phyloP scores from a whole-genome alignment of 768 basidiomycete species.

The Tulasnella sp. region DNA sequence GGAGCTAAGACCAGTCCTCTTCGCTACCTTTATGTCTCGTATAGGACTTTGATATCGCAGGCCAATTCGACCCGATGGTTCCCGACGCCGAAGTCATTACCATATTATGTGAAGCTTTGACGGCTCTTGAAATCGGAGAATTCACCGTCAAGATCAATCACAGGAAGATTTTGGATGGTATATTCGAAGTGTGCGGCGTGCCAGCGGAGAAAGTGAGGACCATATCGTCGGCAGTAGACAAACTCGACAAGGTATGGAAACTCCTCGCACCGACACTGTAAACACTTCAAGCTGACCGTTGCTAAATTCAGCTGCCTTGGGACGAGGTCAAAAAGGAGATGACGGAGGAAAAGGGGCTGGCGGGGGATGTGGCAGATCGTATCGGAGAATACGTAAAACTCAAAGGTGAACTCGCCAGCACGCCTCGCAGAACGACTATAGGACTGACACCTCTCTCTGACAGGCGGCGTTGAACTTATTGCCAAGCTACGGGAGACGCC shows the following conservation, averaged over 20 bases:
- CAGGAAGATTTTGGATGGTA: slow-evolving; percentile 92
- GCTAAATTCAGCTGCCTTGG: slow-evolving; percentile 65
- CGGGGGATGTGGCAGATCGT: slow-evolving; percentile 70
- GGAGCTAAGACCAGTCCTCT: not conserved
- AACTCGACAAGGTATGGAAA: slow-evolving; percentile 79
- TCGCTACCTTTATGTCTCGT: not conserved
- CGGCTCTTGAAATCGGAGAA: slow-evolving; percentile 81
- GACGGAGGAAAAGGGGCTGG: slow-evolving; percentile 90
- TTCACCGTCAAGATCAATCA: slow-evolving; percentile 96
- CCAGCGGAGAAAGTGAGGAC: slow-evolving; percentile 78
- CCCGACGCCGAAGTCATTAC: slow-evolving; percentile 89
- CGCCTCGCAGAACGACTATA: slow-evolving; percentile 9
- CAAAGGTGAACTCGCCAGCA: slow-evolving; percentile 51
- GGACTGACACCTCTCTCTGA: not conserved
- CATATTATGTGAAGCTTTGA: slow-evolving; percentile 70
- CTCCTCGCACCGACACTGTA: no score
- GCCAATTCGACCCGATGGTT: slow-evolving; percentile 92
- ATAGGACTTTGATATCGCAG: slow-evolving; percentile 93
- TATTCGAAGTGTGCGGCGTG: slow-evolving; percentile 95
- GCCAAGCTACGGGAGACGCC: slow-evolving; percentile 57
- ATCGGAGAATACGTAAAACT: slow-evolving; percentile 96
- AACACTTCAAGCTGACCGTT: not conserved
- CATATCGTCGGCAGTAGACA: slow-evolving; percentile 96
- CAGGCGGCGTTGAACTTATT: slow-evolving; percentile 74
- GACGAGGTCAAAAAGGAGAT: slow-evolving; percentile 89